These are phyloP conservation scores for Neofusicoccum parvum DNA, from an alignment of 2,329 filamentous ascomycete genomes.

Conservation along the genomic window DNA sequence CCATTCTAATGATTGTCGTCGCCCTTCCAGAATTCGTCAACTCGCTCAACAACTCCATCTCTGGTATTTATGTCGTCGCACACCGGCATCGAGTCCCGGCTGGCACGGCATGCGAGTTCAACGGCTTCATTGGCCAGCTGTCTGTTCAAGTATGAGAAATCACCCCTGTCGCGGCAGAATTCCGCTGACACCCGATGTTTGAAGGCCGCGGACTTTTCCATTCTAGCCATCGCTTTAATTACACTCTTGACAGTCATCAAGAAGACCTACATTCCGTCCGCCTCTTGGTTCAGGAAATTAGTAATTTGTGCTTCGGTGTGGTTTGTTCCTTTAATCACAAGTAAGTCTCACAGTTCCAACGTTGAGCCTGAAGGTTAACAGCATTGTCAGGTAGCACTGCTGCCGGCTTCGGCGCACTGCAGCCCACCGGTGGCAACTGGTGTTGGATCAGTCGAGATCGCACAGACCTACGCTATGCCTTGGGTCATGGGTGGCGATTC, in stretches of 20 bases:
- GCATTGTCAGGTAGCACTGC: conserved; percentile 10
- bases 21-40: conserved; percentile 46
- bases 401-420: conserved; percentile 27
- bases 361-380: not conserved
- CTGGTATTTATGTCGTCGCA: conserved; percentile 40
- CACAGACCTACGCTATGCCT: conserved; percentile 46
- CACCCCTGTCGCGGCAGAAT: not conserved
- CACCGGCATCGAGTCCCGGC: conserved; percentile 30
- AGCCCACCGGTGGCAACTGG: conserved; percentile 51
- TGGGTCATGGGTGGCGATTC: conserved; percentile 52
- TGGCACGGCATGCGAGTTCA: conserved; percentile 42
- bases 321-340: conserved; percentile 45
- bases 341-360: conserved; percentile 24
- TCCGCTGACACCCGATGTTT: conserved; percentile 11
- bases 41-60: conserved; percentile 47
- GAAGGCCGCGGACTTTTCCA: conserved; percentile 41
- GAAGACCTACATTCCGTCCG: conserved; percentile 37
- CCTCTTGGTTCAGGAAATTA: conserved; percentile 32
- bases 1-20: not conserved
- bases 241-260: conserved; percentile 46
- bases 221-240: conserved; percentile 49
- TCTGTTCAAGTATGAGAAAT: conserved; percentile 44
- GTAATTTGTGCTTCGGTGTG: conserved; percentile 44
- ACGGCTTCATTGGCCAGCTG: conserved; percentile 50
- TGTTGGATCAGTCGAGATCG: conserved; percentile 48